Evolutionary conservation across 306 rosid genomes (phyloP), one percentile per base, ranked within the genome.

Genomic region (Senna siamea): DNA sequence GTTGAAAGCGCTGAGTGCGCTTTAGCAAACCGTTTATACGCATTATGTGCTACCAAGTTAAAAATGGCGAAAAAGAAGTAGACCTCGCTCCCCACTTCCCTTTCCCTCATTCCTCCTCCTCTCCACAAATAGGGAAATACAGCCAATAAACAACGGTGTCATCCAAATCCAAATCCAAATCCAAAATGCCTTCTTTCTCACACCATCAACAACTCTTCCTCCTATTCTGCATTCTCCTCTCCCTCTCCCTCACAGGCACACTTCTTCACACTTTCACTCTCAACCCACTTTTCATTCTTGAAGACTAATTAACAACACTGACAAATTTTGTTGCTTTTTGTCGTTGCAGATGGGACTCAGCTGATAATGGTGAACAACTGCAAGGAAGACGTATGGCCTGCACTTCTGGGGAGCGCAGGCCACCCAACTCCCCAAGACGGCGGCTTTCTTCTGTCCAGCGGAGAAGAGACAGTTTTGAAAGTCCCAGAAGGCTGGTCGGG

Each of bases 401-500:
- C 87, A 32, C 52, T 86, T 69, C 84, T 84, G 5, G 93, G 86
- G 72, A 68, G 57, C 18, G 77, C 75, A 17, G 91, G 88, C 68
- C 82, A 84, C 60, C 79, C 44, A 6, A 76, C 77, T 12, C 93
- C 86, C 0, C 53, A 62, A 68, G 74, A 61, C 2, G 94, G 93
- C 0, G 94, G 94, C 28, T 87, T 89, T 46, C 84, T 58, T 43
- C 91, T 85, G 72, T 6, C 51, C 7, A 72, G 79, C 12, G 89
- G 94, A 0, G 73, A 84, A 67, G 78, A 88, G 59, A 72, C 35
- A 13, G 73, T 70, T 26, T 32, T 90, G 4, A 70, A 85, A 57
- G 47, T 88, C 28, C 91, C 93, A 0, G 28, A 83, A 7, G 66
- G 68, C 6, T 90, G 98, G 98, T 86, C 96, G 1, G 96, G 95